These are phyloP conservation scores for Pistacia atlantica DNA, from an alignment of 345 rosid genomes.

Conservation along the genomic window DNA sequence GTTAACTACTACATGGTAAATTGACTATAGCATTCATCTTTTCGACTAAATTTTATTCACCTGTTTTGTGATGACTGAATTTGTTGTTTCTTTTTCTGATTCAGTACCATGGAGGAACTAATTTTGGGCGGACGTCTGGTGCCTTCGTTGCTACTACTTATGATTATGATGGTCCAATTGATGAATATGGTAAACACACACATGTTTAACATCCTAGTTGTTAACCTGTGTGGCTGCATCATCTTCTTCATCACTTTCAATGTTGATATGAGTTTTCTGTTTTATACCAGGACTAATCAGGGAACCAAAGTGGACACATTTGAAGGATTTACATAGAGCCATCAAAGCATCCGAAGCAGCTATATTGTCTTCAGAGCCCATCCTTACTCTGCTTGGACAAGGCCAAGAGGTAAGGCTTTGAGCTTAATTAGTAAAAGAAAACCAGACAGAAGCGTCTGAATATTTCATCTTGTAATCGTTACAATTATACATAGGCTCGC, in stretches of 20 bases:
- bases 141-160: constrained; percentile 95
- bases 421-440: background rate
- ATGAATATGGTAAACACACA: constrained; percentile 72
- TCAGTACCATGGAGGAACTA: constrained; percentile 96
- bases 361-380: constrained; percentile 67
- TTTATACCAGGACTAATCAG: constrained; percentile 52
- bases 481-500: constrained; percentile 57
- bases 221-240: constrained; percentile 4
- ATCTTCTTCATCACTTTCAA: background rate
- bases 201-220: background rate
- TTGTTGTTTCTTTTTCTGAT: constrained; percentile 12
- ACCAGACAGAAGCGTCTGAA: background rate
- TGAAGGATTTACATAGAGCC: constrained; percentile 82
- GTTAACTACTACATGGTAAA: constrained; percentile 86
- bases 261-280: constrained; percentile 6
- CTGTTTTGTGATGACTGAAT: background rate
- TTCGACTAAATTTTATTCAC: background rate
- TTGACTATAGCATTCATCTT: constrained; percentile 1
- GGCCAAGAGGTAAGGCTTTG: constrained; percentile 60
- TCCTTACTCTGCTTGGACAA: constrained; percentile 58
- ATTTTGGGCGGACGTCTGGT: constrained; percentile 89
- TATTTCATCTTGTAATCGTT: background rate
- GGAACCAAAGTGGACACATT: constrained; percentile 91
- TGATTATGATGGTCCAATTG: constrained; percentile 96
- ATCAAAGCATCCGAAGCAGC: constrained; percentile 82